Evolutionary conservation across 345 rosid genomes (phyloP), one percentile per base, ranked within the genome.

Genomic region (Excoecaria cochinchinensis): DNA sequence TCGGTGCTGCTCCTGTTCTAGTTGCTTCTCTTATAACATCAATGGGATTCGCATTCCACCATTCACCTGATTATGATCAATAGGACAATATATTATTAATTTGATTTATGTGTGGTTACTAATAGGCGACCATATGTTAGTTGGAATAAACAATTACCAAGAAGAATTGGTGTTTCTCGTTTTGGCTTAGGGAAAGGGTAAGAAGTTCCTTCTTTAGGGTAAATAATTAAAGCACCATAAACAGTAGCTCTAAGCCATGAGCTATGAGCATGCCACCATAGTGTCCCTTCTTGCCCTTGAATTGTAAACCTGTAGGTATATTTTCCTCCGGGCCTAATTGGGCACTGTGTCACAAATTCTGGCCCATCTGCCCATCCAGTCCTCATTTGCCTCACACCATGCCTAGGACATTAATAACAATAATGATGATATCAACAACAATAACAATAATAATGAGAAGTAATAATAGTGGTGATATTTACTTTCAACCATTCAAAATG

Each of bases 231-330:
- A 69, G 93, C 99, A 13, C 97, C 99, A 44, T 91, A 91, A 69
- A 92, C 99, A 0, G 99, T 92, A 60, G 99, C 97, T 80, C 99
- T 80, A 40, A 95, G 97, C 99, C 99, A 95, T 0, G 97, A 90
- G 82, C 99, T 95, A 19, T 95, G 99, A 60, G 97, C 97, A 67
- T 95, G 99, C 99, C 99, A 95, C 99, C 99, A 95, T 39, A 95
- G 60, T 7, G 99, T 95, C 12, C 99, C 99, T 79, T 86, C 94
- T 79, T 95, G 97, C 3, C 95, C 97, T 83, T 89, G 86, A 77
- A 95, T 84, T 7, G 97, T 95, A 48, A 92, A 95, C 78, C 91
- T 88, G 79, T 95, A 92, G 0, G 92, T 91, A 84, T 88, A 95
- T 48, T 86, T 91, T 16, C 85, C 82, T 47, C 95, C 99, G 0